A percentile compares a stretch with the other conserved stretches of the same genome.
These are phyloP conservation scores for Kuraishia hungarica DNA, from an alignment of 805 yeast genomes.

Conservation along the genomic window DNA sequence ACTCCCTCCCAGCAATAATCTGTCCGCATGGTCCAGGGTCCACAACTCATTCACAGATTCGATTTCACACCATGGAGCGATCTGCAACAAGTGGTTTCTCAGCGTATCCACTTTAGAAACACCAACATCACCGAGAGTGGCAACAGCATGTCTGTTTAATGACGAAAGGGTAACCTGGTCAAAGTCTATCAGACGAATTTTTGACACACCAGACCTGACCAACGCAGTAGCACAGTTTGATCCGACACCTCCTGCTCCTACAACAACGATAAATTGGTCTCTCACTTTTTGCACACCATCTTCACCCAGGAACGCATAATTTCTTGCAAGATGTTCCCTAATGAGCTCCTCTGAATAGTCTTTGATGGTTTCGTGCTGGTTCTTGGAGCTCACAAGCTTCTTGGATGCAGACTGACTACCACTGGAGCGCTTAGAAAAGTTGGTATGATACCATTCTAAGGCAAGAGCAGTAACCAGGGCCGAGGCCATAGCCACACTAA, in stretches of 20 bases:
- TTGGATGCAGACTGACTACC: not conserved
- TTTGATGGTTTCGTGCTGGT: constrained; percentile 3
- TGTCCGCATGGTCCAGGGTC: constrained; percentile 57
- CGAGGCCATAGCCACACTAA: not conserved
- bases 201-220: constrained; percentile 82
- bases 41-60: constrained; percentile 76
- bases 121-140: constrained; percentile 88
- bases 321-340: constrained; percentile 88
- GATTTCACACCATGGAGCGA: constrained; percentile 92
- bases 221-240: constrained; percentile 93
- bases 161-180: constrained; percentile 94
- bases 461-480: not conserved
- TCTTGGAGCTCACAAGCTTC: not conserved
- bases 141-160: constrained; percentile 90
- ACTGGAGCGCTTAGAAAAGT: not conserved
- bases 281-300: constrained; percentile 75
- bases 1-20: constrained; percentile 42
- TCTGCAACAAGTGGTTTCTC: constrained; percentile 51
- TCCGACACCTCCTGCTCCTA: constrained; percentile 98
- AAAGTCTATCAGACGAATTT: constrained; percentile 77
- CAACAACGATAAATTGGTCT: constrained; percentile 62
- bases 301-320: constrained; percentile 85
- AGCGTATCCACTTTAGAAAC: constrained; percentile 80
- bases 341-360: constrained; percentile 60
- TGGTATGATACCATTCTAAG: not conserved